Conservation (phyloP, 305 asterid genomes). For the Plantago coronopus region DNA sequence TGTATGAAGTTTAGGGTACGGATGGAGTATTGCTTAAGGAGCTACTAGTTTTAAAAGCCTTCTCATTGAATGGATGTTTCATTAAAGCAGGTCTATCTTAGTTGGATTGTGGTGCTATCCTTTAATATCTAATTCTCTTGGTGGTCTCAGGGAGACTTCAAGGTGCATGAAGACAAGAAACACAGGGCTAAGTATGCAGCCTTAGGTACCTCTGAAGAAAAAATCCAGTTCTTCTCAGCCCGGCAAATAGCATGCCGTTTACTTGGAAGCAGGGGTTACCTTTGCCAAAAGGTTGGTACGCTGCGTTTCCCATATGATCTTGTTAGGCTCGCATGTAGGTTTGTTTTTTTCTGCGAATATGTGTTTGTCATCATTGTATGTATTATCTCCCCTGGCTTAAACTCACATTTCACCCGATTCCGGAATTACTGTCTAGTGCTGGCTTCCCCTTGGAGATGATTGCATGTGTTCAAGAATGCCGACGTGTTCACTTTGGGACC, state of each 20-base stretch:
- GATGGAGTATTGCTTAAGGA: no score
- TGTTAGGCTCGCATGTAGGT: background rate
- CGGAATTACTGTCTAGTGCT: constrained; percentile 48
- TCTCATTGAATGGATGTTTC: background rate
- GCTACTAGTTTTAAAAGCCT: background rate
- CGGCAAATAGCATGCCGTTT: constrained; percentile 92
- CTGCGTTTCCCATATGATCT: background rate
- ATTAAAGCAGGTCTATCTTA: background rate
- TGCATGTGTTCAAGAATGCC: constrained; percentile 74
- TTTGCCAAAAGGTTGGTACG: constrained; percentile 76
- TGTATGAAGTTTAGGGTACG: no score
- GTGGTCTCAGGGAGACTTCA: constrained; percentile 71
- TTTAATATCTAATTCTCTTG: constrained; percentile 9
- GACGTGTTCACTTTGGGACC: constrained; percentile 50
- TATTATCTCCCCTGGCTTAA: constrained; percentile 1
- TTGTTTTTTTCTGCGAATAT: no score
- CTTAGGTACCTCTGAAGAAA: constrained; percentile 60
- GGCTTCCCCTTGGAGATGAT: constrained; percentile 84
- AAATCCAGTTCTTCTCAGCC: constrained; percentile 85
- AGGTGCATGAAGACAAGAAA: constrained; percentile 85
- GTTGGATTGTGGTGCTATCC: background rate
- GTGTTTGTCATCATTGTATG: constrained; percentile 11
- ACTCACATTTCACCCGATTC: constrained; percentile 1
- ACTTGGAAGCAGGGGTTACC: constrained; percentile 93
- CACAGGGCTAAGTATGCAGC: constrained; percentile 76